Base-by-base conservation (phyloP, 306 rosid species). In the Alnus glutinosa region DNA sequence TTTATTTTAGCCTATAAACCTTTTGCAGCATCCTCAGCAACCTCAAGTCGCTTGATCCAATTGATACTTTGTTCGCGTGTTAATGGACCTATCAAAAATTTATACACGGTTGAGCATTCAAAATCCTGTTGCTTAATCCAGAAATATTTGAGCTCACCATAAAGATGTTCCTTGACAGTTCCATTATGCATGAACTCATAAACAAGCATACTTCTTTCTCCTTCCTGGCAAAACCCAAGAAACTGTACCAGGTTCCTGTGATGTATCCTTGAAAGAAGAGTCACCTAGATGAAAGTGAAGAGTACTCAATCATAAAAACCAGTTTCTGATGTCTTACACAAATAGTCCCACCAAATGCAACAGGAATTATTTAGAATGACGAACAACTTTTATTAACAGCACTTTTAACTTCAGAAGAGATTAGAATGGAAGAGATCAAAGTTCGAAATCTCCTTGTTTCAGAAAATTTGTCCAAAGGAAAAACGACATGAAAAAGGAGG, bases 121-220 rank as follows among this genome's bases (percentile, higher is more conserved):
- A 67, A 86, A 30, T 63, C 75, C 2, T 9, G 48, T n/a, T 51
- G 34, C 78, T 84, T 55, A 73, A 19, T 69, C 70, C 9, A 77
- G 64, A 80, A 74, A 82, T 61, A 75, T 10, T 76, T 3, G 62
- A 78, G 67, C 90, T 89, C 87, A 95, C 98, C 96, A 81, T 95
- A 95, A 75, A 95, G 98, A 87, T 95, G 97, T 82, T 95, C 98
- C 86, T 95, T 95, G 89, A 95, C 97, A 75, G 98, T 95, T 82
- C 98, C 98, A 83, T 90, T 91, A 73, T 92, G 98, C 98, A 95
- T 91, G 90, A 92, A 95, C 92, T 95, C 98, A 79, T 95, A 95
- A 63, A 95, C 84, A 67, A 95, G 98, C 89, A 95, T 91, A 71
- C 96, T 90, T 75, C 82, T 88, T 19, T 77, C 91, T 82, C 86